Evolutionary conservation across 495 filamentous ascomycete species (phyloP), one percentile per base, ranked within the genome.

Genomic region (Aspergillus baeticus): DNA sequence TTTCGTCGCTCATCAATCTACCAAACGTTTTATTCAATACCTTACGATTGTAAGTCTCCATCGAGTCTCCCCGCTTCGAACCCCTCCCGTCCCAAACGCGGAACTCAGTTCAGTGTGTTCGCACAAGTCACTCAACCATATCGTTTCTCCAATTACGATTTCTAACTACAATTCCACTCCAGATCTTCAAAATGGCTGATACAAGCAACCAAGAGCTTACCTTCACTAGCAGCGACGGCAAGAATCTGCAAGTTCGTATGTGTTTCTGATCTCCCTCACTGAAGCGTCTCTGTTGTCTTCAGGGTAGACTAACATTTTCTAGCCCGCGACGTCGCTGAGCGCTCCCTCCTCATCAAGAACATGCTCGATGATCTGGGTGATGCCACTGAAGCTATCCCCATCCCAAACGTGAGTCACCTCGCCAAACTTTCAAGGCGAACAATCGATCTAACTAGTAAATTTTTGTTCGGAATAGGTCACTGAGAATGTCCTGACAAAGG

Each of bases 271-370:
- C 18, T 55, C n/a, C 22, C 18, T 15, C 34, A 6, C 10, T 29
- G 23, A 18, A 31, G 6, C 11, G 3, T 20, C 15, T 47, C 37
- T 51, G 35, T 39, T 20, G 31, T 18, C 29, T 18, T 14, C 38
- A 39, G 11, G 26, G 33, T 36, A 13, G 8, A 36, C 48, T 58
- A 56, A 66, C 55, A 22, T 31, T 11, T 43, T 14, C 6, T 61
- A 91, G 93, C 95, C 50, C 89, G 90, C 58, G 76, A 82, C 23
- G 88, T 96, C 47, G 92, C 90, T 44, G 91, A 96, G 77, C 89
- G 92, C 45, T 96, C 91, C 6, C 81, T 97, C 52, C 81, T 98
- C 18, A 93, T 98, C 81, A 96, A 96, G 83, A 94, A 97, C 79
- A 85, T 98, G 86, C 81, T 98, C 38, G 94, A 96, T 65, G 94